Evolutionary conservation across 176 grass and related monocot species (phyloP).

Genomic region (Puya raimondii): DNA sequence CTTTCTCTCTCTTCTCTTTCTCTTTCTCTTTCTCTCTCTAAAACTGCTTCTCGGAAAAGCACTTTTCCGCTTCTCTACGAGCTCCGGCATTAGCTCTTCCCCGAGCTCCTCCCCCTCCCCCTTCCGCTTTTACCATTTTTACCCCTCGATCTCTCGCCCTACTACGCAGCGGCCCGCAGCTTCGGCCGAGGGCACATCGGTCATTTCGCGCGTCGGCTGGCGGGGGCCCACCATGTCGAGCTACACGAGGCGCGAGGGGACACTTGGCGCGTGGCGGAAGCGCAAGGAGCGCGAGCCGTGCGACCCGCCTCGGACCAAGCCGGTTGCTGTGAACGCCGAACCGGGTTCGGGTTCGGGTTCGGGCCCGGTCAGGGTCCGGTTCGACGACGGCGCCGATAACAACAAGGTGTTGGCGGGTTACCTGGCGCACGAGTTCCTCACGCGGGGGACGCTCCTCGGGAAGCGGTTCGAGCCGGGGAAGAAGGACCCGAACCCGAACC

Average conservation of each 20-base stretch:
- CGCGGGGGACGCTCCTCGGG: conserved; percentile 27
- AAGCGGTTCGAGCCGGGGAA: conserved; percentile 6
- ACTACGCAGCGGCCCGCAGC: too few relatives aligned
- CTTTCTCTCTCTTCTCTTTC: background rate
- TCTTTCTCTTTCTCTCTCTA: background rate
- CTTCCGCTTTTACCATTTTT: too few relatives aligned
- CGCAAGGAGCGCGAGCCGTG: background rate
- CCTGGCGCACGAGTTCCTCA: conserved; percentile 54
- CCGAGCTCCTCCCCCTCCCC: too few relatives aligned
- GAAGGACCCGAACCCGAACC: background rate
- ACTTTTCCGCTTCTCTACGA: conserved; percentile 3
- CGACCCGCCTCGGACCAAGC: background rate
- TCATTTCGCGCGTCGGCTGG: too few relatives aligned
- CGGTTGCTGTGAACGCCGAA: background rate
- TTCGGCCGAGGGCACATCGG: too few relatives aligned
- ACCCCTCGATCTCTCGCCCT: too few relatives aligned
- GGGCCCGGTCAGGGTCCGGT: background rate
- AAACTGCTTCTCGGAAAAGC: conserved; percentile 17
- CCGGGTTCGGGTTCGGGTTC: background rate
- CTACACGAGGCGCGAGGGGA: background rate
- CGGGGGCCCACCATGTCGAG: background rate
- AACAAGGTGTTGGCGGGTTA: conserved; percentile 39
- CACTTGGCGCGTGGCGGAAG: conserved; percentile 1
- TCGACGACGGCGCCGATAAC: background rate
- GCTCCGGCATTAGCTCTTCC: background rate